Evolutionary conservation across 2,329 filamentous ascomycete species (phyloP), one percentile per base, ranked within the genome.

Genomic region (Fusarium xyrophilum): DNA sequence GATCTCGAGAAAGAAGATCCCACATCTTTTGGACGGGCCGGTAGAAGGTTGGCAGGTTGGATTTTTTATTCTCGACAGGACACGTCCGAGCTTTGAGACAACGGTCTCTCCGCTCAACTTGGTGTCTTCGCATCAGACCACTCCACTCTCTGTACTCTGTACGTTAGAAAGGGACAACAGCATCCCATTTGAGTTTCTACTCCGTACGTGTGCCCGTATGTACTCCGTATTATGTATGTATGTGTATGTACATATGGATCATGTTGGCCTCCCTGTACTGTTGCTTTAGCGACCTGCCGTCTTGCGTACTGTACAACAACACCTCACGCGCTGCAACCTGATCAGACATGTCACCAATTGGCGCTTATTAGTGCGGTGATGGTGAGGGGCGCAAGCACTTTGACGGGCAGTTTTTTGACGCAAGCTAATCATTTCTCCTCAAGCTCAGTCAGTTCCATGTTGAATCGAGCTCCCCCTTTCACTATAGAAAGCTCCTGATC

Each of bases 21-120:
- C 27, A 27, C 57, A 38, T 46, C 14, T 32, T 25, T 28, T 25
- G 17, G 46, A 36, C 25, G 38, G 55, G 32, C 17, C 38, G 30
- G 36, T 35, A 44, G 35, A 58, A 50, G 21, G 32, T 35, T 30
- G 43, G 35, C 55, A 50, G 21, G 32, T 35, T 30, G 43, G 27
- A 28, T 10, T 25, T 35, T 58, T 58, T 43, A 30, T 21, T 21
- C 21, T 21, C 15, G 35, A 33, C 38, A 27, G 21, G 21, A 23
- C 30, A 38, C n/a, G 44, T 32, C 44, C 35, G 36, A 57, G 35
- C 52, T 30, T 42, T 58, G 42, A 57, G 57, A 57, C 57, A 57
- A 48, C 52, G 57, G 57, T 25, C 35, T 42, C 30, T 43, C 38
- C 48, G 38, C 38, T 33, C 51, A 46, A 54, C 21, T 40, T 48